Base-by-base conservation (phyloP, 2,329 filamentous ascomycete species). In the Nothopassalora personata region DNA sequence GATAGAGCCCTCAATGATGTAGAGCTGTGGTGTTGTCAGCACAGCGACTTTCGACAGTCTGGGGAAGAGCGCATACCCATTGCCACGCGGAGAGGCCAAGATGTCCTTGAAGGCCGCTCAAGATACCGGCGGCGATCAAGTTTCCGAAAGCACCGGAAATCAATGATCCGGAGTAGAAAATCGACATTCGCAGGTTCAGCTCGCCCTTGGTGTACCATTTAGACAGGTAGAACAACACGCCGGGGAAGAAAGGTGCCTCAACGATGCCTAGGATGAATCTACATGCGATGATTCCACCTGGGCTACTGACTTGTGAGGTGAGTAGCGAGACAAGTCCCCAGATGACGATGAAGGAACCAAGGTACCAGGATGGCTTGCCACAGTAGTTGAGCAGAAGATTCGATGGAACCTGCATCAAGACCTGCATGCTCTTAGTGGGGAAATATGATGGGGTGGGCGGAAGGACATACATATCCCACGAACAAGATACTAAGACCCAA, bases 361-460 rank as follows among this genome's bases (percentile, higher is more conserved):
- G 62, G 39, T 70, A 70, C 64, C 87, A 90, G 0, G 91, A 91
- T 1, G 85, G 77, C 18, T 80, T 82, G 75, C 67, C 67, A 46
- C 61, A 68, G 79, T 80, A 55, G 75, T 95, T 96, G 60, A 96
- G 84, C 27, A 96, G 74, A 50, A 93, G 78, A 71, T 96, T 95
- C 60, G 89, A 80, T 0, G 80, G 79, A 3, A 83, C 71, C 73
- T 78, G 64, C 67, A 70, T 70, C 9, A 72, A 60, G 51, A 70
- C 64, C 66, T 71, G 54, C 23, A 18, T 31, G 8, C 10, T 27
- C 10, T 49, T 5, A 49, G 46, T 19, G 28, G 15, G 13, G 13
- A 23, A 23, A 23, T 23, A 23, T 23, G 23, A 23, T 23, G 23
- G 23, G 23, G 23, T 23, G 23, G 23, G 23, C 23, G 23, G 19